phyloP scores from a whole-genome alignment of 129 eudicot genomes.

The Rutidosis leptorrhynchoides region DNA sequence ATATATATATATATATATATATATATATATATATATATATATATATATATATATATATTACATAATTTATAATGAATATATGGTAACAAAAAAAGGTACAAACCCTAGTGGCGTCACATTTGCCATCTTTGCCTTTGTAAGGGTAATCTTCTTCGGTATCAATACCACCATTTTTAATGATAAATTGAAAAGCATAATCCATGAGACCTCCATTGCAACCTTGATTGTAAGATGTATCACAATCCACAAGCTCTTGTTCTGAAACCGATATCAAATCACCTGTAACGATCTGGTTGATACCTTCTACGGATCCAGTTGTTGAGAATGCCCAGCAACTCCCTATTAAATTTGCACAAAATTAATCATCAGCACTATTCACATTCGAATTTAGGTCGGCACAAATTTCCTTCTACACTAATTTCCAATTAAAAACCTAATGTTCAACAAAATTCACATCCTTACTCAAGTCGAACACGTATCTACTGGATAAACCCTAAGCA shows the following conservation, averaged over 20 bases:
- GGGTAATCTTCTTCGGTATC: slow-evolving; percentile 88
- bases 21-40: too few relatives aligned
- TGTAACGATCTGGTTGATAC: slow-evolving; percentile 66
- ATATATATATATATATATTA: too few relatives aligned
- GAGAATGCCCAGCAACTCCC: slow-evolving; percentile 99
- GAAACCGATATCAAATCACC: slow-evolving; percentile 62
- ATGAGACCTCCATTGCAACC: slow-evolving; percentile 96
- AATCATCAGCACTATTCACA: background rate
- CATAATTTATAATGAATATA: too few relatives aligned
- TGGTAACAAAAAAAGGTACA: too few relatives aligned
- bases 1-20: too few relatives aligned
- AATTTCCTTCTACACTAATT: background rate
- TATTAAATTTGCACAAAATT: slow-evolving; percentile 18
- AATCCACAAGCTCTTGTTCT: slow-evolving; percentile 93
- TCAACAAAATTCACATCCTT: too few relatives aligned
- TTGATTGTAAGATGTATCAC: slow-evolving; percentile 54
- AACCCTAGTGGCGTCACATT: slow-evolving; percentile 66
- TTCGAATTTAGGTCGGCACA: background rate
- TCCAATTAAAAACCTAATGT: background rate
- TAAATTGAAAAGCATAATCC: slow-evolving; percentile 88
- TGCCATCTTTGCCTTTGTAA: slow-evolving; percentile 62
- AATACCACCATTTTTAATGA: slow-evolving; percentile 77
- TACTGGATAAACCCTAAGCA: too few relatives aligned
- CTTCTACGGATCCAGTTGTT: slow-evolving; percentile 75
- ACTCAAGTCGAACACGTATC: too few relatives aligned